Conservation (phyloP, 768 basidiomycete species). For the Brasilioporus rufonigricans region DNA sequence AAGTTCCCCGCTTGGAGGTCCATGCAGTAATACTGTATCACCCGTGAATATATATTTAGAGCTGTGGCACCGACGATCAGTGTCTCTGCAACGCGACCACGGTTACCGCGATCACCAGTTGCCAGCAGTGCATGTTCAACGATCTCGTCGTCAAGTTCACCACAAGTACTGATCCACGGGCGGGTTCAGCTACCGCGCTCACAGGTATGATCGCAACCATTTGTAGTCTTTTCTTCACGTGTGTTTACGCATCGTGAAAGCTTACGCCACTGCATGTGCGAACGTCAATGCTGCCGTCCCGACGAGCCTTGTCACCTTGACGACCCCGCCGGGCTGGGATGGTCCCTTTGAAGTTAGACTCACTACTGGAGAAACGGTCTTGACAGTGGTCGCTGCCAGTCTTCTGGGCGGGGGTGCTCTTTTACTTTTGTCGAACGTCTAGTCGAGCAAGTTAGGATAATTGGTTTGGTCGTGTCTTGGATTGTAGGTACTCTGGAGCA, state of each 20-base stretch:
- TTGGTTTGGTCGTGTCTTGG: no score
- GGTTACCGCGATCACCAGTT: constrained; percentile 42
- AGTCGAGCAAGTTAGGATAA: neutral
- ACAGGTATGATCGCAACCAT: constrained; percentile 39
- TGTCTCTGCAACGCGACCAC: constrained; percentile 56
- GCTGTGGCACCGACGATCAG: constrained; percentile 42
- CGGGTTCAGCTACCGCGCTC: constrained; percentile 60
- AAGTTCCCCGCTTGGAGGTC: neutral
- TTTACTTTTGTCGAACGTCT: constrained; percentile 55
- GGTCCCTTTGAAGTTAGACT: constrained; percentile 55
- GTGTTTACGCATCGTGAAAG: constrained; percentile 33
- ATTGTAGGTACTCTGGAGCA: no score
- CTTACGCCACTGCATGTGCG: constrained; percentile 52
- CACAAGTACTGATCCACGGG: constrained; percentile 47
- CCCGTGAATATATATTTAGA: constrained; percentile 17
- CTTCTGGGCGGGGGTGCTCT: constrained; percentile 51
- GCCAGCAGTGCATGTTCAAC: constrained; percentile 69
- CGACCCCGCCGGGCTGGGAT: constrained; percentile 54
- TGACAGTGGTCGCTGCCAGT: constrained; percentile 42
- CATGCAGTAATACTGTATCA: neutral
- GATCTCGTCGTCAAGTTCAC: constrained; percentile 50
- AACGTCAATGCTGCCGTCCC: constrained; percentile 39
- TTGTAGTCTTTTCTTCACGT: neutral
- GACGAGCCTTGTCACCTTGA: constrained; percentile 39
- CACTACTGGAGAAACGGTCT: constrained; percentile 39